These are phyloP conservation scores for Tolypocladium sp. DNA, from an alignment of 2,329 filamentous ascomycete species.

Conservation along the genomic window DNA sequence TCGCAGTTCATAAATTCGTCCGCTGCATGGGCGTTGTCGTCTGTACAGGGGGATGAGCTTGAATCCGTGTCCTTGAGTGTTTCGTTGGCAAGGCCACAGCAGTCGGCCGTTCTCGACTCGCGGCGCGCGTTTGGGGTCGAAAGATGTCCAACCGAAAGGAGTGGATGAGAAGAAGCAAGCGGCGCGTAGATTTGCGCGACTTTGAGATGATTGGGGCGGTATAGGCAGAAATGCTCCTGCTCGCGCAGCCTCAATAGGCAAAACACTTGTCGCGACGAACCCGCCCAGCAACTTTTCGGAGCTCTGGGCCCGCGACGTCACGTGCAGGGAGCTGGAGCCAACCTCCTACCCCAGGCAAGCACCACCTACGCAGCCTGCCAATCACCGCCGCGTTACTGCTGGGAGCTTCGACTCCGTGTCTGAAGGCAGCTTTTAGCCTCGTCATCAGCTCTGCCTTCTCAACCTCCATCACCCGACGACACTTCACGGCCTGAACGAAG, in stretches of 20 bases:
- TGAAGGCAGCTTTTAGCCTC: slow-evolving; percentile 45
- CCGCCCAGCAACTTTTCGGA: slow-evolving; percentile 11
- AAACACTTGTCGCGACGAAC: slow-evolving; percentile 6
- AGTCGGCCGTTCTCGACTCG: background rate
- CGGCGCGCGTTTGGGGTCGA: background rate
- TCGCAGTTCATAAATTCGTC: slow-evolving; percentile 14
- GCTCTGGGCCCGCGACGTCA: slow-evolving; percentile 10
- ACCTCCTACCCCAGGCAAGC: slow-evolving; percentile 5
- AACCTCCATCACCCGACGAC: slow-evolving; percentile 6
- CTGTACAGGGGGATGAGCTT: background rate
- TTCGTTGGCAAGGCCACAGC: background rate
- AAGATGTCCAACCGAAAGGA: background rate
- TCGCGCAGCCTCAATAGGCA: background rate
- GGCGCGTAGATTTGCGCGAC: background rate
- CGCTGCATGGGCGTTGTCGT: background rate
- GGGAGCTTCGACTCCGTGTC: slow-evolving; percentile 13
- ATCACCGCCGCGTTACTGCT: slow-evolving; percentile 12
- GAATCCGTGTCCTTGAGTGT: background rate
- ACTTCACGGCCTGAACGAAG: background rate
- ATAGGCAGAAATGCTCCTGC: background rate
- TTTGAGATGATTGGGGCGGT: background rate
- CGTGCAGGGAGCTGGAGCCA: slow-evolving; percentile 10
- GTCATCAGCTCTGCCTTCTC: slow-evolving; percentile 35
- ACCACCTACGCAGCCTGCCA: slow-evolving; percentile 10
- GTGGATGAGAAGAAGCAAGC: background rate